A percentile compares a stretch with the other conserved stretches of the same genome.
Evolutionary conservation across 208 protist genomes (phyloP).

Genomic region (Leishmania arabica): DNA sequence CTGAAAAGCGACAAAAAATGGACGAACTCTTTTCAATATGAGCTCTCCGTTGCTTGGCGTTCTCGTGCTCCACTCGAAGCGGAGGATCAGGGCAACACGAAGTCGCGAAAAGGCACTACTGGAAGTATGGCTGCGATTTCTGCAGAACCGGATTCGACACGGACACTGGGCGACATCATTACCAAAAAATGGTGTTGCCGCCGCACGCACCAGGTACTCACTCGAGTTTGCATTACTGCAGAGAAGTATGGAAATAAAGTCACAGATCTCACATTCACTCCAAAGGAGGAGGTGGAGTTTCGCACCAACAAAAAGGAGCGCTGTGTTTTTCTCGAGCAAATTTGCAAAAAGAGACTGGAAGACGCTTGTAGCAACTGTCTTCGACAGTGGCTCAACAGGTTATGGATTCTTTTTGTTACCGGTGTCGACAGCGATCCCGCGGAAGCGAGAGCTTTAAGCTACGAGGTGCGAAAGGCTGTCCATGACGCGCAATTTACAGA

Average conservation of each 20-base stretch:
- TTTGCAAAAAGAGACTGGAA: conserved; percentile 36
- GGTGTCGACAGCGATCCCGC: conserved; percentile 64
- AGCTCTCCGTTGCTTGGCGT: conserved; percentile 46
- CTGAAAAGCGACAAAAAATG: conserved; percentile 58
- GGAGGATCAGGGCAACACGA: conserved; percentile 12
- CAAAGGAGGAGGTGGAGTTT: conserved; percentile 53
- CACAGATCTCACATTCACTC: conserved; percentile 43
- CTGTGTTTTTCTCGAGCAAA: conserved; percentile 39
- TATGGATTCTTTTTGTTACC: conserved; percentile 69
- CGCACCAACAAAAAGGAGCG: conserved; percentile 54
- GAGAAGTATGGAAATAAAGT: conserved; percentile 57
- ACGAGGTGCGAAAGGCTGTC: conserved; percentile 59
- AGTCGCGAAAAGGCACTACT: conserved; percentile 14
- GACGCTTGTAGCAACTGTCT: conserved; percentile 38
- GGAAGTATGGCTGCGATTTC: not conserved
- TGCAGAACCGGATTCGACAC: conserved; percentile 4
- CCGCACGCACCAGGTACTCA: conserved; percentile 70
- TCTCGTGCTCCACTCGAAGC: conserved; percentile 28
- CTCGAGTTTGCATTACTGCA: conserved; percentile 50
- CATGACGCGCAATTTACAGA: conserved; percentile 57
- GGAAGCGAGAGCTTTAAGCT: conserved; percentile 49
- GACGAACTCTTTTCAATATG: conserved; percentile 40
- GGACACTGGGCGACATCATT: conserved; percentile 64
- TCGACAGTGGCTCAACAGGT: conserved; percentile 55
- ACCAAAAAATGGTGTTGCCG: conserved; percentile 65